These are phyloP conservation scores for Tarenaya hassleriana DNA, from an alignment of 345 rosid species.

Conservation along the genomic window DNA sequence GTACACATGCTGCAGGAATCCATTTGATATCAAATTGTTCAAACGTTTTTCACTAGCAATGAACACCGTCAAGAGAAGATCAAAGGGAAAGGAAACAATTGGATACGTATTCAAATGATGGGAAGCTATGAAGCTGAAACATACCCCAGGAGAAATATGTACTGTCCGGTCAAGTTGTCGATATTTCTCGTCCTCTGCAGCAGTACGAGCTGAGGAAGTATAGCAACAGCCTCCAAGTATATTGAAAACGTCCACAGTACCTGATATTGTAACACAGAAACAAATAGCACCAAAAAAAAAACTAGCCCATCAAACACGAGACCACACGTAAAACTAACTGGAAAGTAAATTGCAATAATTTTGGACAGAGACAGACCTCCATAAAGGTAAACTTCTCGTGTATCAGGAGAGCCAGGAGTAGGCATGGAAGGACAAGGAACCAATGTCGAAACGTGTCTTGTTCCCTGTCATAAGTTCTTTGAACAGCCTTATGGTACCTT, in stretches of 20 bases:
- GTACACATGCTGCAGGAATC: too few relatives aligned
- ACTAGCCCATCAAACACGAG: neutral
- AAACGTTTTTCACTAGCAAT: too few relatives aligned
- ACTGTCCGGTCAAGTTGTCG: slow-evolving; percentile 75
- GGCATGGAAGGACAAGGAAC: slow-evolving; percentile 60
- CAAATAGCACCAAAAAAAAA: neutral
- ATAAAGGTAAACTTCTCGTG: slow-evolving; percentile 59
- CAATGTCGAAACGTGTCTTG: slow-evolving; percentile 69
- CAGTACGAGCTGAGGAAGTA: slow-evolving; percentile 78
- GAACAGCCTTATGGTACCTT: slow-evolving; percentile 58
- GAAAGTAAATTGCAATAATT: neutral
- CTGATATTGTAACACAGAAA: slow-evolving; percentile 32
- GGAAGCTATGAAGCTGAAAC: neutral
- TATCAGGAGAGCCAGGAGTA: slow-evolving; percentile 54
- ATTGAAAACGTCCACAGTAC: slow-evolving; percentile 73
- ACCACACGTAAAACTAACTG: neutral
- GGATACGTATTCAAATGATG: neutral
- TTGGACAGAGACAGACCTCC: slow-evolving; percentile 41
- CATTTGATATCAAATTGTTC: too few relatives aligned
- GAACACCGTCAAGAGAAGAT: slow-evolving; percentile 1
- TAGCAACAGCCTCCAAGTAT: slow-evolving; percentile 77
- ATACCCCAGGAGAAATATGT: slow-evolving; percentile 77
- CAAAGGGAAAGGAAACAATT: neutral
- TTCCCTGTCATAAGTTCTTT: slow-evolving; percentile 63
- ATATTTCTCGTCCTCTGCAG: slow-evolving; percentile 75